phyloP scores from a whole-genome alignment of 2,329 filamentous ascomycete genomes.

The Penicillium fuscoglaucum region DNA sequence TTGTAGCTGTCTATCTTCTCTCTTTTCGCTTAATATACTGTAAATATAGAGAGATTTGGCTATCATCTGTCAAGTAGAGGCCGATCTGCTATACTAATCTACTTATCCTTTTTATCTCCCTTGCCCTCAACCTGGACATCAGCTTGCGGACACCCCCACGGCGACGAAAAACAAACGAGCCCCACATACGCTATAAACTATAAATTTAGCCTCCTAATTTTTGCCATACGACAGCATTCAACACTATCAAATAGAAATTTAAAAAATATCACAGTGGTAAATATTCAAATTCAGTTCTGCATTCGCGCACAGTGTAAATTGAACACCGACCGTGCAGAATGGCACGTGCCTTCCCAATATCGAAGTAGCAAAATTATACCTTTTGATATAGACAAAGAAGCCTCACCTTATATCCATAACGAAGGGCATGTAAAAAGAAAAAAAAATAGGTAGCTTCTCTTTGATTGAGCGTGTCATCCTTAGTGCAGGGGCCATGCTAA shows the following conservation, averaged over 20 bases:
- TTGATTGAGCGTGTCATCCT: conserved; percentile 91
- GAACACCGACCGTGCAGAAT: neutral
- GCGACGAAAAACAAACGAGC: neutral
- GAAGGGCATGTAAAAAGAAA: conserved; percentile 28
- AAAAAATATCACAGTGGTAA: neutral
- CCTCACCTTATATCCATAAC: neutral
- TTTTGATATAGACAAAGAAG: neutral
- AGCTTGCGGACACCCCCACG: neutral
- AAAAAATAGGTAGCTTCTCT: conserved; percentile 74
- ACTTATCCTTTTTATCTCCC: too few species aligned
- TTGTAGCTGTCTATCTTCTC: neutral
- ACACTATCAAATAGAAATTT: neutral
- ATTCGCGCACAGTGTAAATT: neutral
- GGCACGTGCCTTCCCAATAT: neutral
- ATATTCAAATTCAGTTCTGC: neutral
- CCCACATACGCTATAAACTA: neutral
- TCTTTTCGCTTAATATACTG: neutral
- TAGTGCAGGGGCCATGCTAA: conserved; percentile 85
- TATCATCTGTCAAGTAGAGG: neutral
- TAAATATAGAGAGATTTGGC: neutral
- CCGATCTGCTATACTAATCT: too few species aligned
- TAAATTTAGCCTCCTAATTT: neutral
- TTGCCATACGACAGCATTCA: too few species aligned
- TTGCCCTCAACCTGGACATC: too few species aligned
- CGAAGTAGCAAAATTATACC: neutral